Percentiles rank a stretch among this genome's conserved stretches.
Conservation (phyloP, 768 basidiomycete species). For the Podaxis sp. region DNA sequence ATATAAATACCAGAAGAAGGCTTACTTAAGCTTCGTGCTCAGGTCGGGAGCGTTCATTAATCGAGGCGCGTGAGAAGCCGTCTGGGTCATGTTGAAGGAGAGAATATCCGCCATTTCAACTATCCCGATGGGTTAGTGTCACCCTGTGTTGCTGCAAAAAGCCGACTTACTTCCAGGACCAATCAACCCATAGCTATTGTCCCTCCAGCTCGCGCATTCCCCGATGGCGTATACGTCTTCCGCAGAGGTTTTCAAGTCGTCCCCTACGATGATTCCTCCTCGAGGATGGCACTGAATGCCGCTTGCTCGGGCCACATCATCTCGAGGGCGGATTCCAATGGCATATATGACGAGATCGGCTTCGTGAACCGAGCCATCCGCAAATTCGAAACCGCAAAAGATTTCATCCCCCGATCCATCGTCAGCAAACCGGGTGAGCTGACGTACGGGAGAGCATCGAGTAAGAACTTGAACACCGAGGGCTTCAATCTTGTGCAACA, state of each 20-base stretch:
- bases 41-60: slow-evolving; percentile 61
- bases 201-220: slow-evolving; percentile 71
- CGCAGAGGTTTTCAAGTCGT: slow-evolving; percentile 55
- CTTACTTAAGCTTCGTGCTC: slow-evolving; percentile 63
- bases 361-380: slow-evolving; percentile 43
- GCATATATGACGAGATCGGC: slow-evolving; percentile 64
- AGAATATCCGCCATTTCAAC: slow-evolving; percentile 77
- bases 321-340: slow-evolving; percentile 70
- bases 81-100: slow-evolving; percentile 69
- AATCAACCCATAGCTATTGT: slow-evolving; percentile 71
- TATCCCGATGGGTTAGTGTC: slow-evolving; percentile 13
- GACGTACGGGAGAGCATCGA: slow-evolving; percentile 32
- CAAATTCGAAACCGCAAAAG: slow-evolving; percentile 51
- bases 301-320: slow-evolving; percentile 56
- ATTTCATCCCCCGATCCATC: slow-evolving; percentile 26
- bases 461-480: slow-evolving; percentile 61
- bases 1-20: neutral
- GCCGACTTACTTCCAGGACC: slow-evolving; percentile 55
- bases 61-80: slow-evolving; percentile 31
- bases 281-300: slow-evolving; percentile 49
- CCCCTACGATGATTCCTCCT: slow-evolving; percentile 61
- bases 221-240: slow-evolving; percentile 71
- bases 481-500: slow-evolving; percentile 55
- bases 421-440: slow-evolving; percentile 25
- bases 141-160: neutral